Percentiles rank a stretch among this genome's conserved stretches.
Conservation (phyloP, 768 basidiomycete genomes). For the Termitomyces sp. region DNA sequence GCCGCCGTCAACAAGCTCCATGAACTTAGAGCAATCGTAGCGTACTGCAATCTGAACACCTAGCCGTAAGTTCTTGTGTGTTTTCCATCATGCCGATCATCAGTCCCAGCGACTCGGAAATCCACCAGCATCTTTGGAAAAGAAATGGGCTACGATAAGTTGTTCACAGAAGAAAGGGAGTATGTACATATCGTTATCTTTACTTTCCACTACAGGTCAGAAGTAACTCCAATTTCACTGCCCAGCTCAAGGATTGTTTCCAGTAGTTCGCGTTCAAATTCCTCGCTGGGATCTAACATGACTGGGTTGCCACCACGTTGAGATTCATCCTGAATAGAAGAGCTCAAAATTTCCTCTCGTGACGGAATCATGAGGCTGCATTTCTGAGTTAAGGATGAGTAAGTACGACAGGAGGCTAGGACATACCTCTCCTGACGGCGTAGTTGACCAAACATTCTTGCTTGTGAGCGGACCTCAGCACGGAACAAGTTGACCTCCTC, state of each 20-base stretch:
- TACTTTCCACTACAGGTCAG: not conserved
- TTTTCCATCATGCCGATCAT: too few species aligned
- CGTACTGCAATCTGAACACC: too few species aligned
- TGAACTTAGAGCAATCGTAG: too few species aligned
- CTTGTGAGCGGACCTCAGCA: conserved; percentile 81
- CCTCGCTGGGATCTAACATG: conserved; percentile 83
- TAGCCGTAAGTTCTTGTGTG: too few species aligned
- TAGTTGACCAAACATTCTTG: conserved; percentile 66
- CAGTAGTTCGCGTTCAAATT: conserved; percentile 78
- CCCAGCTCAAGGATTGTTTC: not conserved
- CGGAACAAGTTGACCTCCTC: conserved; percentile 91
- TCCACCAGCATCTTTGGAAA: too few species aligned
- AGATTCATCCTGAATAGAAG: conserved; percentile 59
- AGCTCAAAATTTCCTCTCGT: conserved; percentile 78
- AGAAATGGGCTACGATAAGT: not conserved
- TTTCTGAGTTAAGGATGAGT: conserved; percentile 1
- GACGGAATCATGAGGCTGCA: conserved; percentile 73
- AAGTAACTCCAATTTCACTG: not conserved
- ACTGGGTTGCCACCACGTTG: conserved; percentile 64
- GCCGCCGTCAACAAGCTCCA: too few species aligned
- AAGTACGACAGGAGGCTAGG: not conserved
- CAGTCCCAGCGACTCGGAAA: too few species aligned
- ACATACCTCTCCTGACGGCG: conserved; percentile 74
- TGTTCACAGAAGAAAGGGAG: not conserved
- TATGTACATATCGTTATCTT: not conserved